Percentiles rank a stretch among this genome's conserved stretches.
These are phyloP conservation scores for Leishmania tarentolae DNA, from an alignment of 208 protist genomes.

Conservation along the genomic window DNA sequence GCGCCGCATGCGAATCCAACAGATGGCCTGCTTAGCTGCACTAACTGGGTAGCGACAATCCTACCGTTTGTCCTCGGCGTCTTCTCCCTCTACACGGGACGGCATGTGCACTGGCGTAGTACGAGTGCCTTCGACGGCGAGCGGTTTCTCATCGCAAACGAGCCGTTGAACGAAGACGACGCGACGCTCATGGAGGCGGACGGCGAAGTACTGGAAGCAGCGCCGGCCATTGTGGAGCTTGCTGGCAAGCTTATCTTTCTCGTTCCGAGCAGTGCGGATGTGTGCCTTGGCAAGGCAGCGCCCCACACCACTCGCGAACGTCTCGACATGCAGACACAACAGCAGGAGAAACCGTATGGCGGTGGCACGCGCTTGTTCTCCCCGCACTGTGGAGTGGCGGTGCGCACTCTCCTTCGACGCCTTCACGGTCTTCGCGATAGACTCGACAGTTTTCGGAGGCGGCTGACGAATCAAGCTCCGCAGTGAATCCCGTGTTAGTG, in stretches of 20 bases:
- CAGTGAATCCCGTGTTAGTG: too few species aligned
- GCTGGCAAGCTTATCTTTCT: conserved; percentile 55
- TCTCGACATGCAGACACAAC: too few species aligned
- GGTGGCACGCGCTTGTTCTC: background rate
- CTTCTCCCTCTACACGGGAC: conserved; percentile 67
- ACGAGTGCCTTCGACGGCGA: conserved; percentile 72
- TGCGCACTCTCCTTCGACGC: background rate
- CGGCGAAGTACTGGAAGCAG: conserved; percentile 66
- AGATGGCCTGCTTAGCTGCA: conserved; percentile 71
- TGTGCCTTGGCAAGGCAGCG: conserved; percentile 31
- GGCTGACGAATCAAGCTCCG: background rate
- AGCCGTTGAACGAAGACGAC: background rate
- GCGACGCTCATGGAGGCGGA: conserved; percentile 65
- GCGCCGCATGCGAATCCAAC: conserved; percentile 75
- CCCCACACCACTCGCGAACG: conserved; percentile 41
- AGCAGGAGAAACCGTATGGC: background rate
- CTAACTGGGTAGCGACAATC: conserved; percentile 69
- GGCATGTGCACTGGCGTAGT: conserved; percentile 60
- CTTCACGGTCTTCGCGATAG: background rate
- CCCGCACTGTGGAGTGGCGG: background rate
- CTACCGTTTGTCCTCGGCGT: conserved; percentile 48
- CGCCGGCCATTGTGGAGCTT: conserved; percentile 80
- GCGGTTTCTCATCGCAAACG: conserved; percentile 52
- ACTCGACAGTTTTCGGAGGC: background rate
- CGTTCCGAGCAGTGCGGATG: conserved; percentile 17